Percentiles rank a stretch among this genome's conserved stretches.
Conservation (phyloP, 2,329 filamentous ascomycete species). For the Aspergillus nomiae region DNA sequence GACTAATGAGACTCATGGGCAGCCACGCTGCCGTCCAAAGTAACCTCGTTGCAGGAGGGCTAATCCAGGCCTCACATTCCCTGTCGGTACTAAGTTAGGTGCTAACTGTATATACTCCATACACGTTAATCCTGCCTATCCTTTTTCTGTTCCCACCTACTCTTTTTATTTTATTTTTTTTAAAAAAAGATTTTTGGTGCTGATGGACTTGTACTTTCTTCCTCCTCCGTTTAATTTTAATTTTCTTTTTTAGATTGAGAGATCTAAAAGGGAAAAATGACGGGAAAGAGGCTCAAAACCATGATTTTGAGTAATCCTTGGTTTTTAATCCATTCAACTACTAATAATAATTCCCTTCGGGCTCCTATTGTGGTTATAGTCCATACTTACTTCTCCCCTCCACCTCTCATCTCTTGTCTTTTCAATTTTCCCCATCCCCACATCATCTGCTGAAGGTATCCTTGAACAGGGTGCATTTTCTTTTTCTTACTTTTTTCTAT, state of each 20-base stretch:
- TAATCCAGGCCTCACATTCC: neutral
- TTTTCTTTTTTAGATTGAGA: neutral
- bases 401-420: neutral
- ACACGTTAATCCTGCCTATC: neutral
- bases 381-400: neutral
- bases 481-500: conserved; percentile 6
- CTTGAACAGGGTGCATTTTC: neutral
- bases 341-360: conserved; percentile 15
- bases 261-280: neutral
- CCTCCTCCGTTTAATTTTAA: neutral
- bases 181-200: too few species aligned
- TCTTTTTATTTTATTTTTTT: neutral
- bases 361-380: conserved; percentile 4
- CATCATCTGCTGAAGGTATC: conserved; percentile 2
- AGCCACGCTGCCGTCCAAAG: neutral
- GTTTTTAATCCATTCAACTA: neutral
- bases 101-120: neutral
- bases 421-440: conserved; percentile 1
- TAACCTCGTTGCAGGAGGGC: conserved; percentile 8
- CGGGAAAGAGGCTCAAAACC: conserved; percentile 28
- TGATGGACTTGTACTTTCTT: neutral
- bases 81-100: conserved; percentile 1
- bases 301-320: conserved; percentile 12
- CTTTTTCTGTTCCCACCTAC: neutral
- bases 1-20: neutral